Evolutionary conservation across 2,329 filamentous ascomycete genomes (phyloP), one percentile per base, ranked within the genome.

Genomic region (Ophiostoma piceae): DNA sequence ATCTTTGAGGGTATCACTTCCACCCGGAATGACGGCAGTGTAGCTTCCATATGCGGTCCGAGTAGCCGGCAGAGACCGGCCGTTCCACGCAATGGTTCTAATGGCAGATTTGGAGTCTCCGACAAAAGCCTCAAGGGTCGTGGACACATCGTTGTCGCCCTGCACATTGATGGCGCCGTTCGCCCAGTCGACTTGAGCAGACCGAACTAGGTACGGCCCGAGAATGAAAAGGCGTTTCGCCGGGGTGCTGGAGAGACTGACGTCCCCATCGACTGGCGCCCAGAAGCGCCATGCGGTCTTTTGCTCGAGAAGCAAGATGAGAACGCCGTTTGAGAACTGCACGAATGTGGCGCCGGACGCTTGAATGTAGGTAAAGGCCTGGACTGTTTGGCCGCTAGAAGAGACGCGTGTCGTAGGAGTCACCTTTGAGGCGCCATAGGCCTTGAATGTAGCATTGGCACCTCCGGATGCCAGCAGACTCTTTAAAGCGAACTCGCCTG

Each of bases 11-110:
- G 80, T 76, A 2, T 78, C 77, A 66, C 81, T 81, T 11, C 90
- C 79, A 32, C 83, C 79, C 0, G 88, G 88, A 0, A 91, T 76
- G 1, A 76, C 75, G 66, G 89, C 75, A 3, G 79, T 77, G 1
- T 87, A 87, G 9, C 80, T 78, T 8, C 80, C 78, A 39, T 88
- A 77, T 0, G 72, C 54, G 2, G 78, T 77, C 67, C 78, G 78
- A 35, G 76, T 78, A 12, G 80, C 78, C 41, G 78, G 75, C 1
- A 81, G 57, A 9, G 76, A 72, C 39, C 84, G 75, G 67, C 84
- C 84, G 74, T 91, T 91, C 81, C 90, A 89, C 11, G 82, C 82
- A n/a, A 91, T 79, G 11, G 80, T 81, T n/a, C 82, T 80, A 9
- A 85, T 79, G 2, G 73, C 32, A 1, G 35, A 35, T 7, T 8